Evolutionary conservation across 2,329 filamentous ascomycete species (phyloP).

Genomic region (Pseudopyricularia cyperi): DNA sequence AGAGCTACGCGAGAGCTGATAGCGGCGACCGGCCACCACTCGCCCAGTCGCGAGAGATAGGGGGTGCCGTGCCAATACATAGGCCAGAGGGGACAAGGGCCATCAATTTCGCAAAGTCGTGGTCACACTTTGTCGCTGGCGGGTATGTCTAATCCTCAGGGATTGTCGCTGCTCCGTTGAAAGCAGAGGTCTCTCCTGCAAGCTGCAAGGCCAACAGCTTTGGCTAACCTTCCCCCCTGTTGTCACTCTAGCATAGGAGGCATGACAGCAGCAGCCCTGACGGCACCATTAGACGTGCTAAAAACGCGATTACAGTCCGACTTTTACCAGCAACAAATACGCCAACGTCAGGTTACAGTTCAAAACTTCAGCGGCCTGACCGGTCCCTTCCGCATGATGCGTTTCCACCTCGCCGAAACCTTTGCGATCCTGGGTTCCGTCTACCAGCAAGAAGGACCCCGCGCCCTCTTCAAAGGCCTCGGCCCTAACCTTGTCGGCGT

Average conservation of each 20-base stretch:
- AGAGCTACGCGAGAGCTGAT: neutral
- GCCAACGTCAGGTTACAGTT: slow-evolving; percentile 50
- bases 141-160: slow-evolving; percentile 43
- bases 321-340: slow-evolving; percentile 79
- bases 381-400: slow-evolving; percentile 49
- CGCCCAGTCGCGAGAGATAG: slow-evolving; percentile 1
- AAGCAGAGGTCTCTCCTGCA: slow-evolving; percentile 4
- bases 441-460: slow-evolving; percentile 67
- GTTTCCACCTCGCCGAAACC: slow-evolving; percentile 72
- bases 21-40: neutral
- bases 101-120: slow-evolving; percentile 53
- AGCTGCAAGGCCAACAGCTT: too few relatives aligned
- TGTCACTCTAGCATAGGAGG: slow-evolving; percentile 57
- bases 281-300: slow-evolving; percentile 83
- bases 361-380: slow-evolving; percentile 31
- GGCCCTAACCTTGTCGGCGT: slow-evolving; percentile 85
- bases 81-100: neutral
- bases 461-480: slow-evolving; percentile 84
- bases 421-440: slow-evolving; percentile 75
- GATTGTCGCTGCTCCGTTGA: slow-evolving; percentile 1
- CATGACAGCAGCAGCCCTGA: slow-evolving; percentile 86
- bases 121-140: slow-evolving; percentile 85
- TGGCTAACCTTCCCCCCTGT: neutral
- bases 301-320: slow-evolving; percentile 90
- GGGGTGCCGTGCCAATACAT: neutral